Evolutionary conservation across 2,329 filamentous ascomycete genomes (phyloP).

Genomic region (Paecilomyces sp.): DNA sequence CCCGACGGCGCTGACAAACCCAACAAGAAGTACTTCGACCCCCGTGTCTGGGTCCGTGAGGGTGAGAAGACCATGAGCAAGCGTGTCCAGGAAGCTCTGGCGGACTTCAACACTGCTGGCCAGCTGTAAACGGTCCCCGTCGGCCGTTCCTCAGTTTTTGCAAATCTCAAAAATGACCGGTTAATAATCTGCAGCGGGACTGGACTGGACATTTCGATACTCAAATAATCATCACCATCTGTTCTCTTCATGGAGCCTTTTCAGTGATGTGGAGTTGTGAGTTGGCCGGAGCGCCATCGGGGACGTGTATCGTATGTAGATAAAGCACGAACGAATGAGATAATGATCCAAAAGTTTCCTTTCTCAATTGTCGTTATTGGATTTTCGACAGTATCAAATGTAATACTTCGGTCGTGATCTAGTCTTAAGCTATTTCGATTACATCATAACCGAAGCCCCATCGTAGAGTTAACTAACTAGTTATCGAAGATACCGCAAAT

Average conservation of each 20-base stretch:
- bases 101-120: constrained; percentile 83
- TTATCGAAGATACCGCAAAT: too few relatives aligned
- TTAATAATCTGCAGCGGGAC: neutral
- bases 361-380: too few relatives aligned
- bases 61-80: constrained; percentile 94
- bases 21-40: constrained; percentile 95
- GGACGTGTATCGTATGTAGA: neutral
- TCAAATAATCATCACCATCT: neutral
- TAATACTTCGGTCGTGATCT: too few relatives aligned
- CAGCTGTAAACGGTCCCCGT: constrained; percentile 55
- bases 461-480: too few relatives aligned
- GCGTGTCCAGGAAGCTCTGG: constrained; percentile 72
- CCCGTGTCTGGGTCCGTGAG: constrained; percentile 80
- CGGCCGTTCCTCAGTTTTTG: neutral
- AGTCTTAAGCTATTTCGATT: too few relatives aligned
- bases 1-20: constrained; percentile 94
- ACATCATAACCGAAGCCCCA: too few relatives aligned
- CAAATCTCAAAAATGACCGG: neutral
- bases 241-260: neutral
- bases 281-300: neutral
- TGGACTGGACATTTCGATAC: neutral
- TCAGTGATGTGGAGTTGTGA: neutral
- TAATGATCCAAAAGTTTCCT: neutral
- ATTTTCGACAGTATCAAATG: too few relatives aligned
- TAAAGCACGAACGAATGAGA: neutral